Base-by-base conservation (phyloP, 1,139 yeast species). In the Yamadazyma oceani region DNA sequence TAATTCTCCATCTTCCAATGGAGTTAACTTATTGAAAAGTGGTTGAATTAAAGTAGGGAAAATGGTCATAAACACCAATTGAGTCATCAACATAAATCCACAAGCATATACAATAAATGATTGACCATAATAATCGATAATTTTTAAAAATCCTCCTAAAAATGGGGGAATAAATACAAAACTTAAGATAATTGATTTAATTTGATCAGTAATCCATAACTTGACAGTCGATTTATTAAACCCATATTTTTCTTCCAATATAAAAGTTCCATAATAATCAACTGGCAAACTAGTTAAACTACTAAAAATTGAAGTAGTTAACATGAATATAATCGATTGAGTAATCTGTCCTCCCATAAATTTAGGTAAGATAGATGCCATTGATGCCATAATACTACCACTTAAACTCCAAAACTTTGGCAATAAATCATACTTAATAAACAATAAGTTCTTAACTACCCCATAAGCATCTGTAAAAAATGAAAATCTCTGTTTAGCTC, bases 11-110 rank as follows among this genome's bases (percentile, higher is more conserved):
- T 87, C 92, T 54, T 85, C 89, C 51, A 92, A 75, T 17, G 97
- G 96, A 30, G 89, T 82, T 48, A 88, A 80, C 56, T 85, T 89
- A 72, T 92, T 89, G 71, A 92, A 92, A 49, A 89, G 66, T 5
- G 98, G 98, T 69, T 85, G 89, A 51, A 92, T 89, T 50, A 87
- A 72, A 21, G 85, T 80, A 17, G 97, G 98, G 53, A 66, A 75
- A 39, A 87, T 73, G 14, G 86, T 80, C 73, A 86, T 82, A 40
- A 83, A 75, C 41, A 85, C 62, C 44, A 90, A 69, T 60, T 85
- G 95, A 49, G 88, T 78, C 26, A 67, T 72, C 38, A 90, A 74
- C 40, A 87, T 64, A 57, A 89, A 83, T 9, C 75, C 66, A 70
- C 94, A 82, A 44, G 86, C 73, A 62, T 89, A 90, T 50, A 82